phyloP scores from a whole-genome alignment of 164 flowering plant genomes.

The Chloranthus sessilifolius region DNA sequence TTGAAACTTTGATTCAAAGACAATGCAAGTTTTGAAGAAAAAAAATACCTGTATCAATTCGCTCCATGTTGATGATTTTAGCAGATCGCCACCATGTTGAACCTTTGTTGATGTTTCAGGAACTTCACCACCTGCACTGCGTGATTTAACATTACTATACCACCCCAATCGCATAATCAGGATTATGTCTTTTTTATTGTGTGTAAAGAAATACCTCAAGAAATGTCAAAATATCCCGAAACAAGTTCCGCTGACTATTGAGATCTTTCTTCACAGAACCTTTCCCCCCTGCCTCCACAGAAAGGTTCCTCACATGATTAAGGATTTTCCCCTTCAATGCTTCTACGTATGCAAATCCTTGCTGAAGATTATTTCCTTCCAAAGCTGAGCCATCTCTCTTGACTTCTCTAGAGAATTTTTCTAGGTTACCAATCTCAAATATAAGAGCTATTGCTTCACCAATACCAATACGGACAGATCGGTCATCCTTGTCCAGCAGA shows the following conservation, averaged over 20 bases:
- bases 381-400: slow-evolving; percentile 27
- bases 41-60: too few relatives aligned
- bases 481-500: slow-evolving; percentile 73
- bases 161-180: too few relatives aligned
- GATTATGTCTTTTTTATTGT: too few relatives aligned
- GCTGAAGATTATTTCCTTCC: slow-evolving; percentile 30
- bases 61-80: too few relatives aligned
- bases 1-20: too few relatives aligned
- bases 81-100: too few relatives aligned
- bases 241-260: slow-evolving; percentile 60
- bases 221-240: slow-evolving; percentile 64
- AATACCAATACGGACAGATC: slow-evolving; percentile 77
- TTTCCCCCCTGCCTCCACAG: slow-evolving; percentile 85
- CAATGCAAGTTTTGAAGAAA: too few relatives aligned
- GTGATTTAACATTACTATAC: too few relatives aligned
- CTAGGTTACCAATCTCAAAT: slow-evolving; percentile 62
- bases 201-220: too few relatives aligned
- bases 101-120: too few relatives aligned
- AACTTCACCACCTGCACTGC: too few relatives aligned
- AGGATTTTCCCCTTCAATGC: slow-evolving; percentile 60
- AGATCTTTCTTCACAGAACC: slow-evolving; percentile 87
- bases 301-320: slow-evolving; percentile 65
- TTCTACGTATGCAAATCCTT: slow-evolving; percentile 30
- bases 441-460: slow-evolving; percentile 89
- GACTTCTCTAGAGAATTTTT: slow-evolving; percentile 37